phyloP scores from a whole-genome alignment of 495 filamentous ascomycete species.

The Coniosporium apollinis region DNA sequence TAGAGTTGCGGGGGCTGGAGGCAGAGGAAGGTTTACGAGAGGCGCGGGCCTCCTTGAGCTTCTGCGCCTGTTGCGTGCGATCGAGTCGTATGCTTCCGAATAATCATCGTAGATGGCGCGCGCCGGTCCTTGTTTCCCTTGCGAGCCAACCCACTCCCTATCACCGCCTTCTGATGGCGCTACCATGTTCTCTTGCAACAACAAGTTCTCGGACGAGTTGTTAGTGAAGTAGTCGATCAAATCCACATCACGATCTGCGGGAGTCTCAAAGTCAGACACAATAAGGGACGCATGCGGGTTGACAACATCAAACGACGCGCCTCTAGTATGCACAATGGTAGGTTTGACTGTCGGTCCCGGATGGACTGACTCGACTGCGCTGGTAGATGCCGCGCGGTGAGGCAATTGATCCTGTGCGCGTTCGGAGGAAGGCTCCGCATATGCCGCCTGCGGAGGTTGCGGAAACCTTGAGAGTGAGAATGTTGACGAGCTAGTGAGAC shows the following conservation, averaged over 20 bases:
- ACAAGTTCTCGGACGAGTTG: not conserved
- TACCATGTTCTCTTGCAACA: no score
- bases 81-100: no score
- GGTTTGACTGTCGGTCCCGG: slow-evolving; percentile 5
- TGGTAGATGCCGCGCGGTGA: not conserved
- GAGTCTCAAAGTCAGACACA: slow-evolving; percentile 14
- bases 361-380: no score
- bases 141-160: no score
- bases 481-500: not conserved
- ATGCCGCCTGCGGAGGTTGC: not conserved
- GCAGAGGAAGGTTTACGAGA: not conserved
- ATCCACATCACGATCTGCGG: slow-evolving; percentile 12
- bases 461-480: slow-evolving; percentile 1
- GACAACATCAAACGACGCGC: slow-evolving; percentile 18
- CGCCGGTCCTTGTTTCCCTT: no score
- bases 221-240: slow-evolving; percentile 14
- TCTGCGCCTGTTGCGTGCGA: no score
- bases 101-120: no score
- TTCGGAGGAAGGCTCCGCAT: not conserved
- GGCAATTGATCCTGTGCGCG: not conserved
- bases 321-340: slow-evolving; percentile 15
- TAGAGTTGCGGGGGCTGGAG: not conserved
- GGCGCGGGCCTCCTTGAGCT: no score
- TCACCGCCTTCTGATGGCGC: no score
- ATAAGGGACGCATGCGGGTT: slow-evolving; percentile 18